Evolutionary conservation across 2,329 filamentous ascomycete species (phyloP).

Genomic region (Pezicula radicicola): DNA sequence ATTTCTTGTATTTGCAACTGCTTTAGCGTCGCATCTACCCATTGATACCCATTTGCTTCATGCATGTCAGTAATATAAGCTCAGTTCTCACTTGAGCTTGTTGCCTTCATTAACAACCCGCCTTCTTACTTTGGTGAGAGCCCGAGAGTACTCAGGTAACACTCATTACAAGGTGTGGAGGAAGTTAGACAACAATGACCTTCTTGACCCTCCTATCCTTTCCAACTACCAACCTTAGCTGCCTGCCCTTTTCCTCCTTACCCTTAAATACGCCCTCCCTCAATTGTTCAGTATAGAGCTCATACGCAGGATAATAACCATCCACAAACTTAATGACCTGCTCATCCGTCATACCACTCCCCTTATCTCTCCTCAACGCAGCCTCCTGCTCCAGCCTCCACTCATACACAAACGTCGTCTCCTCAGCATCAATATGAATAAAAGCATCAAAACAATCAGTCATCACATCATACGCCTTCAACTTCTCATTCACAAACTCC

Average conservation of each 20-base stretch:
- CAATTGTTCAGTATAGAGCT: slow-evolving; percentile 48
- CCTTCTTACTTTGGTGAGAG: too few relatives aligned
- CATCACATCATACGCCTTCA: slow-evolving; percentile 56
- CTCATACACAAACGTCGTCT: slow-evolving; percentile 61
- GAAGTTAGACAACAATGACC: slow-evolving; percentile 25
- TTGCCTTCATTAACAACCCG: not conserved
- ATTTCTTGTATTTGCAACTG: not conserved
- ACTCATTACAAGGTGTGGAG: too few relatives aligned
- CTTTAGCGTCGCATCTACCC: too few relatives aligned
- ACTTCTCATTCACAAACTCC: slow-evolving; percentile 53
- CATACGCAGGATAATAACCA: slow-evolving; percentile 53
- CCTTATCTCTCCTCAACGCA: slow-evolving; percentile 51
- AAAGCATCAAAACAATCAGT: slow-evolving; percentile 59
- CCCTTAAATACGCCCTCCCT: slow-evolving; percentile 43
- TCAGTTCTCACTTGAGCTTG: too few relatives aligned
- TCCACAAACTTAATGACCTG: slow-evolving; percentile 64
- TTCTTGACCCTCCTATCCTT: slow-evolving; percentile 39
- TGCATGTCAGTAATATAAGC: not conserved
- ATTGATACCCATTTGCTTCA: slow-evolving; percentile 20
- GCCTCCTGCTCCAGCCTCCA: slow-evolving; percentile 67
- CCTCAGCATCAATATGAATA: slow-evolving; percentile 61
- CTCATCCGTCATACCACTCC: slow-evolving; percentile 62
- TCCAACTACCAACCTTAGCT: slow-evolving; percentile 47
- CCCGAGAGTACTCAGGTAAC: too few relatives aligned
- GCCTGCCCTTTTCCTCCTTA: slow-evolving; percentile 34